These are phyloP conservation scores for Fusarium drepaniforme DNA, from an alignment of 2,329 filamentous ascomycete species.

Conservation along the genomic window DNA sequence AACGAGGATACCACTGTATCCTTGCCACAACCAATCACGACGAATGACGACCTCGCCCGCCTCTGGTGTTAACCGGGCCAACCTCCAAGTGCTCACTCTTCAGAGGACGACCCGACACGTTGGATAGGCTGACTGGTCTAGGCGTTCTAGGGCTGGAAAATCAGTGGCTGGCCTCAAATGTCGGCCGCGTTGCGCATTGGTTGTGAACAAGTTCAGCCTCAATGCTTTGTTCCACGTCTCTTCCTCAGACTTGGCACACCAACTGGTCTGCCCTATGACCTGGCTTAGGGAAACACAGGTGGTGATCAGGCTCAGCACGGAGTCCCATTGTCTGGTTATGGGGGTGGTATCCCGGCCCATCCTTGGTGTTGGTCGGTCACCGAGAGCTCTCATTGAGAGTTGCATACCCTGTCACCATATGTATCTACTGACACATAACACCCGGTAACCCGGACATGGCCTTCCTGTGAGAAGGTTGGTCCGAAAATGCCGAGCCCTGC, in stretches of 20 bases:
- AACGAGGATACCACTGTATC: neutral
- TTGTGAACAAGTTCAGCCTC: neutral
- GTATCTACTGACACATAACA: neutral
- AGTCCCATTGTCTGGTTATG: neutral
- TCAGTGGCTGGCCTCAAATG: slow-evolving; percentile 31
- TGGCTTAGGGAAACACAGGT: neutral
- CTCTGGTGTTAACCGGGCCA: slow-evolving; percentile 5
- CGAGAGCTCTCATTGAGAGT: neutral
- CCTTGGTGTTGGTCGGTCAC: neutral
- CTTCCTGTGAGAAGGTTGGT: slow-evolving; percentile 14
- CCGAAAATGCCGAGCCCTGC: slow-evolving; percentile 11
- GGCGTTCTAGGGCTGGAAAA: slow-evolving; percentile 3
- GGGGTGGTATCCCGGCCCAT: neutral
- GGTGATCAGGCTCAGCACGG: neutral
- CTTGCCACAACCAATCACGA: slow-evolving; percentile 4
- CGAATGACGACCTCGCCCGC: neutral
- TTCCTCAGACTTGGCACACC: neutral
- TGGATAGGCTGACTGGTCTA: slow-evolving; percentile 11
- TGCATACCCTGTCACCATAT: neutral
- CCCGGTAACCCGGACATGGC: slow-evolving; percentile 4
- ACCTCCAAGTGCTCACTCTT: neutral
- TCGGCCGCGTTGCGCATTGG: slow-evolving; percentile 16
- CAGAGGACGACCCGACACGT: slow-evolving; percentile 4
- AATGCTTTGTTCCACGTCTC: neutral
- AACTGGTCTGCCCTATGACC: neutral